A percentile compares a stretch with the other conserved stretches of the same genome.
Evolutionary conservation across 106 monocot species (phyloP).

Genomic region (Vanilla planifolia): DNA sequence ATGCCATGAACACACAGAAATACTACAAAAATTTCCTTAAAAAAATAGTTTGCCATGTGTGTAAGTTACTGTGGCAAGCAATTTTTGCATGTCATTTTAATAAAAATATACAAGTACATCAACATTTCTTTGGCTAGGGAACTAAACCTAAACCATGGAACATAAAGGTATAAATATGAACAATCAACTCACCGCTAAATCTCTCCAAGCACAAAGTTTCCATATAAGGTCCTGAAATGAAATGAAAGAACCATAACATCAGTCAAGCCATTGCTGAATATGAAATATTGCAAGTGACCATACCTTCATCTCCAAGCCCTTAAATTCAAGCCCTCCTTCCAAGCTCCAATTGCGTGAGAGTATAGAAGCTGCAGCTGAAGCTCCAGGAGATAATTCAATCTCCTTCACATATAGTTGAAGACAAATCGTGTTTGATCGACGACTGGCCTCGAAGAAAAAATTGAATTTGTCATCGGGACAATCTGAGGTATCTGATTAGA

Average conservation of each 20-base stretch:
- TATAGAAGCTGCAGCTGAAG: conserved; percentile 71
- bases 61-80: too few relatives aligned
- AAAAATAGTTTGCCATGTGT: too few relatives aligned
- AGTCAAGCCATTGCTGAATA: background rate
- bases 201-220: conserved; percentile 90
- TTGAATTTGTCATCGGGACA: conserved; percentile 51
- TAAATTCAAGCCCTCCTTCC: conserved; percentile 31
- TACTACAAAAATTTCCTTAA: too few relatives aligned
- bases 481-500: conserved; percentile 50
- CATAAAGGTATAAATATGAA: background rate
- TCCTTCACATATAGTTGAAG: conserved; percentile 91
- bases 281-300: background rate
- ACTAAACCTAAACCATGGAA: background rate
- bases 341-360: conserved; percentile 45
- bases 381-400: conserved; percentile 55
- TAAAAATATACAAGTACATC: too few relatives aligned
- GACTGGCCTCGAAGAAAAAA: conserved; percentile 67
- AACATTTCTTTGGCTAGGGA: background rate
- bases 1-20: too few relatives aligned
- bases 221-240: conserved; percentile 68
- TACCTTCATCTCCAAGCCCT: conserved; percentile 48
- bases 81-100: too few relatives aligned
- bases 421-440: conserved; percentile 72
- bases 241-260: conserved; percentile 6
- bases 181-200: conserved; percentile 74